A percentile compares a stretch with the other conserved stretches of the same genome.
Evolutionary conservation across 1,139 yeast genomes (phyloP).

Genomic region (Candida buenavistaensis): DNA sequence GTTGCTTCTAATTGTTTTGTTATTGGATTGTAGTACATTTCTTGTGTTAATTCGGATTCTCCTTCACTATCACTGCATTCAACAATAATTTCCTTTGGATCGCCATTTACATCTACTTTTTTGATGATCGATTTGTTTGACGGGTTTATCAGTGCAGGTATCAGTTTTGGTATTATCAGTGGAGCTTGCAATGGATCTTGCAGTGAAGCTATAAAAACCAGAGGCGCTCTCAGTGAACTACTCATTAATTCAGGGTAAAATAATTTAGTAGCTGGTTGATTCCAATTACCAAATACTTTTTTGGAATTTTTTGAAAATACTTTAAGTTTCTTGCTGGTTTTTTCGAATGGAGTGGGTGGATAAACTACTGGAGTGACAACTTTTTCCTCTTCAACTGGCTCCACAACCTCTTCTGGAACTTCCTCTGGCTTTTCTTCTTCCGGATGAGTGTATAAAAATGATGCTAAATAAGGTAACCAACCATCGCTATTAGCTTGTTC

Average conservation of each 20-base stretch:
- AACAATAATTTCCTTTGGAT: constrained; percentile 28
- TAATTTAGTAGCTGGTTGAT: constrained; percentile 30
- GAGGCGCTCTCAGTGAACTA: no score
- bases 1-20: constrained; percentile 33
- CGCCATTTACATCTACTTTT: constrained; percentile 3
- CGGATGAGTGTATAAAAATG: no score
- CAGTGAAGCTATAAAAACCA: neutral
- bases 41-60: constrained; percentile 23
- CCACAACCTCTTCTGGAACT: neutral
- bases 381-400: no score
- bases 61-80: constrained; percentile 35
- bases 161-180: neutral
- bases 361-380: neutral
- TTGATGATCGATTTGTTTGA: neutral
- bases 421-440: neutral
- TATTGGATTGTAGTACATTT: constrained; percentile 33
- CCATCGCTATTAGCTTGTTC: no score
- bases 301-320: constrained; percentile 24
- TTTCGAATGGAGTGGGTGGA: constrained; percentile 8
- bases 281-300: constrained; percentile 32
- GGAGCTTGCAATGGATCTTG: neutral
- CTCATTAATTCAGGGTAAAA: constrained; percentile 15
- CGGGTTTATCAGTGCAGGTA: neutral
- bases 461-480: no score
- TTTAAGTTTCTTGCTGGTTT: constrained; percentile 16